These are phyloP conservation scores for Globisporangium splendens DNA, from an alignment of 352 stramenopile genomes.

Conservation along the genomic window DNA sequence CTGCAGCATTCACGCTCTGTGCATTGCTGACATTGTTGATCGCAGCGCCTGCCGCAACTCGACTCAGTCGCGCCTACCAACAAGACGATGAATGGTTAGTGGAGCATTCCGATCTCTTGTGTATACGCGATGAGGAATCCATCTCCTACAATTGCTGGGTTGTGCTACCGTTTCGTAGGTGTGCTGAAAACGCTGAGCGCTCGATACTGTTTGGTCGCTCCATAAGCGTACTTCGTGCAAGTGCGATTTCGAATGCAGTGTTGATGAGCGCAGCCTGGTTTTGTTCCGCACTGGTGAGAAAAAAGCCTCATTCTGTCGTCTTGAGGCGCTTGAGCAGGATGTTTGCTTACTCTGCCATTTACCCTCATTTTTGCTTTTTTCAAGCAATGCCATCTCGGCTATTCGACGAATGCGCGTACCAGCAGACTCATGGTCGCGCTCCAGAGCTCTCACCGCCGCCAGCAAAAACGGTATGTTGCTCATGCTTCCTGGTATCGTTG, in stretches of 20 bases:
- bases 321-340: not conserved
- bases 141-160: too few species aligned
- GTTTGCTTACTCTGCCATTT: too few species aligned
- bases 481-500: not conserved
- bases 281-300: slow-evolving; percentile 47
- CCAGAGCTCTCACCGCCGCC: slow-evolving; percentile 10
- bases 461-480: slow-evolving; percentile 18
- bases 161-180: not conserved
- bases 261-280: slow-evolving; percentile 50
- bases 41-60: slow-evolving; percentile 36
- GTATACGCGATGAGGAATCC: too few species aligned
- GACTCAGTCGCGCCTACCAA: slow-evolving; percentile 36
- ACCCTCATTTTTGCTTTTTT: not conserved
- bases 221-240: slow-evolving; percentile 25
- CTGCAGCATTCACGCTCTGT: slow-evolving; percentile 19
- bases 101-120: too few species aligned
- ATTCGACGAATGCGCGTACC: slow-evolving; percentile 16
- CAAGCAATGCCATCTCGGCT: slow-evolving; percentile 25
- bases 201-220: slow-evolving; percentile 18
- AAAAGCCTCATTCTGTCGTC: not conserved
- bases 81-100: slow-evolving; percentile 30
- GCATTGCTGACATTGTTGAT: slow-evolving; percentile 41
- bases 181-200: not conserved
- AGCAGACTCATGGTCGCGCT: slow-evolving; percentile 8
- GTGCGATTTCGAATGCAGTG: slow-evolving; percentile 33